A percentile compares a stretch with the other conserved stretches of the same genome.
Conservation (phyloP, 345 rosid genomes). For the Rhizophora apiculata region DNA sequence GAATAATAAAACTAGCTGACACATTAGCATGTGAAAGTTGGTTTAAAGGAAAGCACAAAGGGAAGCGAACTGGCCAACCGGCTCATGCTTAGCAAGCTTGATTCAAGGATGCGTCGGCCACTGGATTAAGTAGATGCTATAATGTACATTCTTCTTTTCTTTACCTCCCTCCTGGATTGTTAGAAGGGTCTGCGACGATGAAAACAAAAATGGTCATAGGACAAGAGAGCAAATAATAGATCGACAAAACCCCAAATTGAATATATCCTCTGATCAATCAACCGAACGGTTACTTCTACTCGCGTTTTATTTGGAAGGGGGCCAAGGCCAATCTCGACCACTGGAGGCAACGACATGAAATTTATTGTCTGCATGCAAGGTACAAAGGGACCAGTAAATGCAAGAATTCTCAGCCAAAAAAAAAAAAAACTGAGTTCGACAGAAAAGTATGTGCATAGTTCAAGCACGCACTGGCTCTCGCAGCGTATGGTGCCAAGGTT, state of each 20-base stretch:
- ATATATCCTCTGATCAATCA: background rate
- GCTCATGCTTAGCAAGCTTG: background rate
- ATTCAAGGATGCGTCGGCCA: background rate
- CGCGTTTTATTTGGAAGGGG: background rate
- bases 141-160: background rate
- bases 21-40: background rate
- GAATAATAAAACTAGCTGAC: background rate
- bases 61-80: conserved; percentile 13
- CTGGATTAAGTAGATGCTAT: too few relatives aligned
- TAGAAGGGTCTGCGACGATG: background rate
- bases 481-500: conserved; percentile 13
- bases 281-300: conserved; percentile 3
- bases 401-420: conserved; percentile 6
- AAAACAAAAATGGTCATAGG: background rate
- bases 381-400: background rate
- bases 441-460: conserved; percentile 5
- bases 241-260: background rate
- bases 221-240: background rate
- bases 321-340: conserved; percentile 2
- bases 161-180: background rate
- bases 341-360: background rate
- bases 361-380: too few relatives aligned
- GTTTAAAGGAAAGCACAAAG: conserved; percentile 15
- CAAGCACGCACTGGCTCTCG: conserved; percentile 9
- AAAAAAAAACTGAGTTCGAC: background rate